phyloP scores from a whole-genome alignment of 2,329 filamentous ascomycete species.

The Botrytis deweyae region DNA sequence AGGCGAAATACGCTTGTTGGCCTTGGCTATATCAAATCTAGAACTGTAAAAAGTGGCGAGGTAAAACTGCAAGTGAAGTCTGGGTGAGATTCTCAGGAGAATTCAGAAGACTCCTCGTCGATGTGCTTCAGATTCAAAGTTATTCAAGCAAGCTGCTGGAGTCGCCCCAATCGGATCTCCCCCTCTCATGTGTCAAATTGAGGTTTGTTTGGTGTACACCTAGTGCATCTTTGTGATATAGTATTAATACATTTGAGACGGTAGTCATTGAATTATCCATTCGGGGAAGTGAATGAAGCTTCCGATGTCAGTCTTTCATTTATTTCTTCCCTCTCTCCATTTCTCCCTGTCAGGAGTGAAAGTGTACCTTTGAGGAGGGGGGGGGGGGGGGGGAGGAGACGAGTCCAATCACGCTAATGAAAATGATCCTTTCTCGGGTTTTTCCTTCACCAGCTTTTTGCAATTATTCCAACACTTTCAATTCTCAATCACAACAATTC shows the following conservation, averaged over 20 bases:
- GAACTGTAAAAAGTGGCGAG: neutral
- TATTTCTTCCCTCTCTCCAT: neutral
- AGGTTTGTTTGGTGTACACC: neutral
- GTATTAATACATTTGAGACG: neutral
- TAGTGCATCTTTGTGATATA: neutral
- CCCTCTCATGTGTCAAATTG: neutral
- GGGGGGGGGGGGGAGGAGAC: too few species aligned
- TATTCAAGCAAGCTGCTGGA: neutral
- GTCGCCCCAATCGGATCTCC: neutral
- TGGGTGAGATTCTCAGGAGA: neutral
- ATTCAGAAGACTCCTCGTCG: neutral
- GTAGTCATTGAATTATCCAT: neutral
- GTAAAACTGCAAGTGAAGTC: neutral
- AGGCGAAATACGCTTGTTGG: neutral
- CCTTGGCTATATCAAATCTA: neutral
- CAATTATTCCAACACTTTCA: neutral
- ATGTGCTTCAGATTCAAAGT: neutral
- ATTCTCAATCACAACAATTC: neutral
- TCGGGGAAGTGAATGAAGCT: neutral
- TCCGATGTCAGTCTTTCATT: neutral
- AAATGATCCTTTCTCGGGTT: neutral
- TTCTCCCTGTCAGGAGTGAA: neutral
- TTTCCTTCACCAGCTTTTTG: neutral
- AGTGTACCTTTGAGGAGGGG: neutral
- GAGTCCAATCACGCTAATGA: neutral